Percentiles rank a stretch among this genome's conserved stretches.
phyloP scores from a whole-genome alignment of 2,329 filamentous ascomycete genomes.

The Didymellaceae sp. region DNA sequence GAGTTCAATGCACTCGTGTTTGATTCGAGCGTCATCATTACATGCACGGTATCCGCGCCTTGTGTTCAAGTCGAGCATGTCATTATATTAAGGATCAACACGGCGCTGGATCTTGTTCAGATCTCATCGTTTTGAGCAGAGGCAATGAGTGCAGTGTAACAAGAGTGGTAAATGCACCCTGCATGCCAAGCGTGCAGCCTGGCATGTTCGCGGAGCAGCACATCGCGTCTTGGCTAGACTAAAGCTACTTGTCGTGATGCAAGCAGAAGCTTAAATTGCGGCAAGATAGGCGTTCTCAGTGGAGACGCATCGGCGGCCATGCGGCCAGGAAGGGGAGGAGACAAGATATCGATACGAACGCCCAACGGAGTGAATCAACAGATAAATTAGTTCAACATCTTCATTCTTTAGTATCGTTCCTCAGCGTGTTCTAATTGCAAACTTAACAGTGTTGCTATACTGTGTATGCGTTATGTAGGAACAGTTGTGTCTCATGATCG shows the following conservation, averaged over 20 bases:
- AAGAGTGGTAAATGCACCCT: too few relatives aligned
- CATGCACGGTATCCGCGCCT: too few relatives aligned
- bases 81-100: too few relatives aligned
- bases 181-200: background rate
- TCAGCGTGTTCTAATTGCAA: too few relatives aligned
- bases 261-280: constrained; percentile 4
- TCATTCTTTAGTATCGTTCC: too few relatives aligned
- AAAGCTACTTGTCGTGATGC: constrained; percentile 2
- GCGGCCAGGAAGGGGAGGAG: constrained; percentile 12
- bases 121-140: too few relatives aligned
- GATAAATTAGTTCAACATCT: too few relatives aligned
- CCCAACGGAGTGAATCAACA: background rate
- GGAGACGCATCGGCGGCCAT: constrained; percentile 8
- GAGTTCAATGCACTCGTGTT: too few relatives aligned
- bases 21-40: too few relatives aligned
- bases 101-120: too few relatives aligned
- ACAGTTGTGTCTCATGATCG: background rate
- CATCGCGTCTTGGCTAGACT: background rate
- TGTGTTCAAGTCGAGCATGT: too few relatives aligned
- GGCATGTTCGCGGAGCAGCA: background rate
- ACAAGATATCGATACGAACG: constrained; percentile 10
- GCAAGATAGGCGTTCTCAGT: constrained; percentile 1
- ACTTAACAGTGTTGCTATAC: background rate
- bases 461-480: background rate
- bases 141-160: too few relatives aligned